phyloP scores from a whole-genome alignment of 2,329 filamentous ascomycete species.

The Pyrenochaeta sp. region DNA sequence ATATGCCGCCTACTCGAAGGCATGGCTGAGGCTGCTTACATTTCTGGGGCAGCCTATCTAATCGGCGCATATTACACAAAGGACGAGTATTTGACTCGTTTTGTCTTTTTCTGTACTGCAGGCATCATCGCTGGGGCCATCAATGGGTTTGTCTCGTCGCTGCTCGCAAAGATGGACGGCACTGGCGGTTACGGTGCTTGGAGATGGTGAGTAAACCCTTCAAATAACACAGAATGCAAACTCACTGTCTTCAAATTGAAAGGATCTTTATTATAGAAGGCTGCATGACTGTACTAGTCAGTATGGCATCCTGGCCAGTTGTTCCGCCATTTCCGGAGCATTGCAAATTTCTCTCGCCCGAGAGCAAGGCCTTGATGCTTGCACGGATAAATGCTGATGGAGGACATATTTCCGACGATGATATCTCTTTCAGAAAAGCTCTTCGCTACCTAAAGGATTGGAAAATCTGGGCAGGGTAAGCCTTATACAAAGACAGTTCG shows the following conservation, averaged over 20 bases:
- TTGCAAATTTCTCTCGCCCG: constrained; percentile 59
- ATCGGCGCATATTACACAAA: constrained; percentile 57
- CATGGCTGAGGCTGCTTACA: constrained; percentile 41
- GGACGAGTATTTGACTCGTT: constrained; percentile 62
- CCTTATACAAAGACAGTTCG: constrained; percentile 33
- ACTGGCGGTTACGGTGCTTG: constrained; percentile 32
- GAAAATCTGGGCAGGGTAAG: constrained; percentile 65
- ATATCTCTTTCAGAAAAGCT: constrained; percentile 58
- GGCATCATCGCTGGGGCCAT: constrained; percentile 65
- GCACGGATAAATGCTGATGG: constrained; percentile 60
- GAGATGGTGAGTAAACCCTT: constrained; percentile 34
- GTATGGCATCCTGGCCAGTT: constrained; percentile 57
- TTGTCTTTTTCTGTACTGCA: constrained; percentile 62
- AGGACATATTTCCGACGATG: constrained; percentile 56
- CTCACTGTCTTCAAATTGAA: background rate
- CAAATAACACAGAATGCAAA: too few species aligned
- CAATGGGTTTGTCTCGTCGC: constrained; percentile 61
- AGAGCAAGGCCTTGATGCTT: constrained; percentile 61
- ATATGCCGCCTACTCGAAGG: constrained; percentile 42
- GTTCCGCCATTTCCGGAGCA: constrained; percentile 60
- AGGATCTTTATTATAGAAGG: constrained; percentile 70
- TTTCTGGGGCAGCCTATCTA: constrained; percentile 39
- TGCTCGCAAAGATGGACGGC: constrained; percentile 46
- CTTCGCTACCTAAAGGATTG: constrained; percentile 56
- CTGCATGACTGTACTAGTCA: constrained; percentile 60